Evolutionary conservation across 108 stramenopile genomes (phyloP), one percentile per base, ranked within the genome.

Genomic region (Fistulifera pelliculosa): DNA sequence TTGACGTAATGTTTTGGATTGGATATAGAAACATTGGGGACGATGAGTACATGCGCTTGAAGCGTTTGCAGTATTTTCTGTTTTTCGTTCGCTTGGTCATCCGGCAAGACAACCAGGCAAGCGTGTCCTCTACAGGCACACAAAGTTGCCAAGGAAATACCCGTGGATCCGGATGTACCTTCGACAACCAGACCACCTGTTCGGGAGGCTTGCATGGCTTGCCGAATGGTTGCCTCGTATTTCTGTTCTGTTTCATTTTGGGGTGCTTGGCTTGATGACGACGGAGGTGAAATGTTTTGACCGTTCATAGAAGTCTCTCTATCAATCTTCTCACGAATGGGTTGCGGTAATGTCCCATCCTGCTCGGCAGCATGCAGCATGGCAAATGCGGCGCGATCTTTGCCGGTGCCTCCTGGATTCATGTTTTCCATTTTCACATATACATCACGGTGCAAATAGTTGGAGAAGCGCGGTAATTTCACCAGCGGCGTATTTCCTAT

Each of bases 1-100:
- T 96, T 94, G 26, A 94, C 94, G 65, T 96, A 98, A 69, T 96
- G 93, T n/a, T 87, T 75, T 1, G 94, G 90, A 76, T 93, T 94
- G 49, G 90, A 75, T 49, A 96, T 98, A 17, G 85, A 60, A 12
- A 90, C 88, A 16, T 77, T 90, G 39, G 76, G 79, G 2, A 95
- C 94, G 16, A 94, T 81, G 17, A 74, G 56, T 8, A 96, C 92
- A 2, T 81, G 68, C 14, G 90, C 91, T 16, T 95, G 94, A 58
- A 93, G 61, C 27, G 71, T 64, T 24, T 61, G 23, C 47, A 98
- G 45, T 26, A 92, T 75, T 4, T 59, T 49, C 49, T 69, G 63
- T 58, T 98, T 98, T 62, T 95, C 93, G 14, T 62, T 61, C 19
- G 89, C 85, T 75, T 93, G 91, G 68, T 98, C 97, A 61, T 98